phyloP scores from a whole-genome alignment of 306 rosid species.

The Hippophae rhamnoides region DNA sequence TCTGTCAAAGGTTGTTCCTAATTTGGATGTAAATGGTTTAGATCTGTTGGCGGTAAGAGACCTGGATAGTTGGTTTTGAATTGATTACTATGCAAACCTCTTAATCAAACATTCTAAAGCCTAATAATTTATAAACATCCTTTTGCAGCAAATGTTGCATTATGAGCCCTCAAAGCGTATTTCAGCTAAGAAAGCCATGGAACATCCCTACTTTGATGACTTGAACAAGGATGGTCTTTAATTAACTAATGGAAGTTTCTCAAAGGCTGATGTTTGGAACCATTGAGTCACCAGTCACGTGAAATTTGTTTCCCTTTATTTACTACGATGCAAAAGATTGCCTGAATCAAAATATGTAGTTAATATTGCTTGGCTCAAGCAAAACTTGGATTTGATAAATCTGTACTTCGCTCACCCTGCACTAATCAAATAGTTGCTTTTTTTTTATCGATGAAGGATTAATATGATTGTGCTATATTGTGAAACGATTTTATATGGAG shows the following conservation, averaged over 20 bases:
- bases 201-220: constrained; percentile 70
- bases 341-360: too few relatives aligned
- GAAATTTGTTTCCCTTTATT: too few relatives aligned
- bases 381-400: too few relatives aligned
- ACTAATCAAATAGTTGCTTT: too few relatives aligned
- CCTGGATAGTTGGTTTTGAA: not conserved
- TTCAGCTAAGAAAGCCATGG: constrained; percentile 95
- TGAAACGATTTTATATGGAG: too few relatives aligned
- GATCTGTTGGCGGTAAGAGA: constrained; percentile 53
- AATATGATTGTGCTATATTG: too few relatives aligned
- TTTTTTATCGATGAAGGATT: too few relatives aligned
- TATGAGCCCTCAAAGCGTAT: constrained; percentile 65
- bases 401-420: too few relatives aligned
- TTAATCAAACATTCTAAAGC: too few relatives aligned
- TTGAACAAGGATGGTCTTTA: constrained; percentile 41
- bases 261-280: not conserved
- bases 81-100: too few relatives aligned
- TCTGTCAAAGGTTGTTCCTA: constrained; percentile 56
- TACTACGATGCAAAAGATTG: too few relatives aligned
- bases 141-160: constrained; percentile 68
- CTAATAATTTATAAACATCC: not conserved
- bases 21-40: constrained; percentile 54
- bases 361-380: too few relatives aligned
- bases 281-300: not conserved
- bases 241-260: constrained; percentile 4